Evolutionary conservation across 2,329 filamentous ascomycete genomes (phyloP).

Genomic region (Biscogniauxia marginata): DNA sequence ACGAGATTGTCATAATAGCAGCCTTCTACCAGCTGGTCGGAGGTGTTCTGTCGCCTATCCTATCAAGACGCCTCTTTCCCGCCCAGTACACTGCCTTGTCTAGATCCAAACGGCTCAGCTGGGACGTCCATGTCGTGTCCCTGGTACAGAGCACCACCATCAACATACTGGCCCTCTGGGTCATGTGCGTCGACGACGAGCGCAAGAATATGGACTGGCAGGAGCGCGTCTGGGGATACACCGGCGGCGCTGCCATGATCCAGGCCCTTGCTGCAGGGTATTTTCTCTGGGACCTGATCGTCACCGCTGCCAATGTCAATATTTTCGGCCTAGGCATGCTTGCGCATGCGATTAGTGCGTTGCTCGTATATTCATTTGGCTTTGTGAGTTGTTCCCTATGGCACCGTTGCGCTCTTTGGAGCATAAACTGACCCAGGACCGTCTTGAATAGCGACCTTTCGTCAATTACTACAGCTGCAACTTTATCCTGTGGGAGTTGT

Average conservation of each 20-base stretch:
- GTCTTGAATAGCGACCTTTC: conserved; percentile 64
- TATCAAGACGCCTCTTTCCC: conserved; percentile 64
- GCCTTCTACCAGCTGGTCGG: conserved; percentile 68
- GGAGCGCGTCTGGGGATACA: conserved; percentile 76
- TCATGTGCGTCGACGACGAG: conserved; percentile 68
- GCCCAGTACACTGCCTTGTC: conserved; percentile 62
- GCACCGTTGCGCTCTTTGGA: conserved; percentile 2
- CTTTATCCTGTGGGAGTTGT: conserved; percentile 87
- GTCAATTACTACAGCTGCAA: conserved; percentile 78
- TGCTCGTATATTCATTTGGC: conserved; percentile 73
- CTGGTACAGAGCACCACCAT: conserved; percentile 74
- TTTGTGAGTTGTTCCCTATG: conserved; percentile 60
- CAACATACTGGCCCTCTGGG: conserved; percentile 70
- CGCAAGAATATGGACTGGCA: conserved; percentile 64
- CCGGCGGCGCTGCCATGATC: conserved; percentile 67
- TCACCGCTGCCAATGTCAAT: conserved; percentile 65
- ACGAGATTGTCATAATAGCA: conserved; percentile 69
- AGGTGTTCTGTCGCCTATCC: conserved; percentile 62
- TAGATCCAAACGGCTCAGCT: conserved; percentile 67
- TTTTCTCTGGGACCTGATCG: conserved; percentile 78
- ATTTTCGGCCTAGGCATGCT: conserved; percentile 76
- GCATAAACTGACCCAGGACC: conserved; percentile 11
- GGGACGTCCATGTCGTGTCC: conserved; percentile 86
- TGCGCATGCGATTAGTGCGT: conserved; percentile 72
- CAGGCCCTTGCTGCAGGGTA: conserved; percentile 78